Evolutionary conservation across 163 green algal species (phyloP).

Genomic region (Scenedesmus sp.): DNA sequence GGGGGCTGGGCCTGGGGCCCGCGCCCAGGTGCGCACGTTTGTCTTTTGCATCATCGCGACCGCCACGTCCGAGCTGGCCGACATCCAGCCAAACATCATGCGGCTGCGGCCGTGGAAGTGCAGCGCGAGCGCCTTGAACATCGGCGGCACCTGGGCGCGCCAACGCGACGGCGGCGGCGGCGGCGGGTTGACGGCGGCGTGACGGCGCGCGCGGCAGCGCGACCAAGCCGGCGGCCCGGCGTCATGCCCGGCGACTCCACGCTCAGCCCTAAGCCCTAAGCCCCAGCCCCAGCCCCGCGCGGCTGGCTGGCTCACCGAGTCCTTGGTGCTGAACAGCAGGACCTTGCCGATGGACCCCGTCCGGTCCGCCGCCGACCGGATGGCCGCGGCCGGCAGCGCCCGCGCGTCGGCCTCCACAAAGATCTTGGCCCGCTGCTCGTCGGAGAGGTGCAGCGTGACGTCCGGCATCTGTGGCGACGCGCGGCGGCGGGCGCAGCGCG

Average conservation of each 20-base stretch:
- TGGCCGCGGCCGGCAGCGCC: not conserved
- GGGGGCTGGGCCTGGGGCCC: too few relatives aligned
- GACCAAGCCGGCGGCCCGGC: too few relatives aligned
- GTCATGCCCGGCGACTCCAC: too few relatives aligned
- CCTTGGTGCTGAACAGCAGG: conserved; percentile 30
- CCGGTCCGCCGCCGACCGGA: not conserved
- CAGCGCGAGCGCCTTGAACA: conserved; percentile 43
- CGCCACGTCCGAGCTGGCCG: not conserved
- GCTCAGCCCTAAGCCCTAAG: too few relatives aligned
- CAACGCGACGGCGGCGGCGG: too few relatives aligned
- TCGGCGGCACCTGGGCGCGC: conserved; percentile 12
- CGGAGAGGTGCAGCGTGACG: conserved; percentile 1
- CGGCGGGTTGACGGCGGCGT: too few relatives aligned
- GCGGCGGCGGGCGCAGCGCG: too few relatives aligned
- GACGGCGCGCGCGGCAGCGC: too few relatives aligned
- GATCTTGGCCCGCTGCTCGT: not conserved
- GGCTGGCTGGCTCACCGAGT: too few relatives aligned
- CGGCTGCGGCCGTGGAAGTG: conserved; percentile 12
- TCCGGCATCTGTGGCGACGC: conserved; percentile 26
- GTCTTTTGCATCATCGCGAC: conserved; percentile 33
- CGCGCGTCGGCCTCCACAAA: conserved; percentile 2
- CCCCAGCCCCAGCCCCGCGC: too few relatives aligned
- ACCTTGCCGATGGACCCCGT: conserved; percentile 23
- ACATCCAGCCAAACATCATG: conserved; percentile 40
- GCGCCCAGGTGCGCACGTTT: conserved; percentile 1